Percentiles rank a stretch among this genome's conserved stretches.
phyloP scores from a whole-genome alignment of 495 filamentous ascomycete species.

The Hyphodiscus hymeniophilus region DNA sequence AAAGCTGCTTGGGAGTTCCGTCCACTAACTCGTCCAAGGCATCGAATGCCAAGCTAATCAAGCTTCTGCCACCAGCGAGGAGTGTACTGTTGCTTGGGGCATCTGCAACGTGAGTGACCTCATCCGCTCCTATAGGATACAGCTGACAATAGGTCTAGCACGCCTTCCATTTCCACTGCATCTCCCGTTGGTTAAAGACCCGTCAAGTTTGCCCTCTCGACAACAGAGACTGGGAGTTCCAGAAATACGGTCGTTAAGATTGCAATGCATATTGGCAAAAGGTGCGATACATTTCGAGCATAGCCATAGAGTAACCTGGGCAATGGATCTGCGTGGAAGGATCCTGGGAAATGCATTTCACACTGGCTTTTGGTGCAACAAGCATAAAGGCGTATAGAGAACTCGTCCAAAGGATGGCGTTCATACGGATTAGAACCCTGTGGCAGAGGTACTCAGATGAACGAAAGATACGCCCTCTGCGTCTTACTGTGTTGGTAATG shows the following conservation, averaged over 20 bases:
- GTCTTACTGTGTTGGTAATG: too few relatives aligned
- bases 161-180: conserved; percentile 99
- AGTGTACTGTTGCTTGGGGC: conserved; percentile 98
- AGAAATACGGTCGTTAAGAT: conserved; percentile 76
- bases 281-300: conserved; percentile 2
- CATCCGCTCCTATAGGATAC: not conserved
- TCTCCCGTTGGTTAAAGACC: conserved; percentile 99
- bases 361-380: not conserved
- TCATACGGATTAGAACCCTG: conserved; percentile 12
- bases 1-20: not conserved
- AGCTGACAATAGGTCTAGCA: conserved; percentile 49
- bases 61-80: conserved; percentile 91
- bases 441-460: not conserved
- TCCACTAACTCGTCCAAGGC: conserved; percentile 41
- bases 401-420: conserved; percentile 8
- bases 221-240: conserved; percentile 99
- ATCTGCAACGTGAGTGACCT: conserved; percentile 82
- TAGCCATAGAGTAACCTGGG: not conserved
- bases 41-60: conserved; percentile 99
- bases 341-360: not conserved
- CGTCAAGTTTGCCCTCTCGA: conserved; percentile 96
- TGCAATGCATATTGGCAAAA: not conserved
- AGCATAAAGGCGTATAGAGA: not conserved
- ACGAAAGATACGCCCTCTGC: too few relatives aligned
- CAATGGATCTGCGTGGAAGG: not conserved